These are phyloP conservation scores for Chalciporus sp. DNA, from an alignment of 1,284 basidiomycete species.

Conservation along the genomic window DNA sequence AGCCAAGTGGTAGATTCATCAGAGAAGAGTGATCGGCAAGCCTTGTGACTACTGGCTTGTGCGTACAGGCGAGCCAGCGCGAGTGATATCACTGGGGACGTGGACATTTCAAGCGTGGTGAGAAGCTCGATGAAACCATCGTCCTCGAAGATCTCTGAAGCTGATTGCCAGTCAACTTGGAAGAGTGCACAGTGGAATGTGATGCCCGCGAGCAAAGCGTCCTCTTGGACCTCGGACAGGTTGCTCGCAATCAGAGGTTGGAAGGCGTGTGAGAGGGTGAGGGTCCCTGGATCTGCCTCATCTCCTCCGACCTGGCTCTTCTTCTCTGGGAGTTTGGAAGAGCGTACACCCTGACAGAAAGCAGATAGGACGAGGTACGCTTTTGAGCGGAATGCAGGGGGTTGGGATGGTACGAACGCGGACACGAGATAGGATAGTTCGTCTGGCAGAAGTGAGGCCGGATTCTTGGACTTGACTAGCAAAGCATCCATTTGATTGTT, in stretches of 20 bases:
- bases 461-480: slow-evolving; percentile 39
- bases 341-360: slow-evolving; percentile 59
- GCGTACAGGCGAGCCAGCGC: slow-evolving; percentile 71
- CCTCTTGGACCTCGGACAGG: slow-evolving; percentile 58
- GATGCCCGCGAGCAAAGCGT: slow-evolving; percentile 50
- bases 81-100: slow-evolving; percentile 48
- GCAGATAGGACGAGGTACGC: slow-evolving; percentile 68
- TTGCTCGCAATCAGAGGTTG: slow-evolving; percentile 46
- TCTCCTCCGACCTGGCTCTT: slow-evolving; percentile 26
- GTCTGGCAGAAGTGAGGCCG: slow-evolving; percentile 47
- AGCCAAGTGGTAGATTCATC: slow-evolving; percentile 64
- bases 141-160: slow-evolving; percentile 59
- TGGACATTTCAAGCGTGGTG: slow-evolving; percentile 61
- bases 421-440: slow-evolving; percentile 57
- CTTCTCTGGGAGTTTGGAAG: slow-evolving; percentile 29
- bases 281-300: slow-evolving; percentile 46
- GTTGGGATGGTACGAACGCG: slow-evolving; percentile 55
- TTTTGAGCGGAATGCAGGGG: slow-evolving; percentile 54
- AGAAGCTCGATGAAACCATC: slow-evolving; percentile 65
- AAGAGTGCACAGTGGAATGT: slow-evolving; percentile 73
- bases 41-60: slow-evolving; percentile 73
- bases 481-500: slow-evolving; percentile 33
- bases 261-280: slow-evolving; percentile 51
- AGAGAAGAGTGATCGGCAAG: slow-evolving; percentile 63
- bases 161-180: slow-evolving; percentile 71